Evolutionary conservation across 108 stramenopile species (phyloP).

Genomic region (Discostella pseudostelligera): DNA sequence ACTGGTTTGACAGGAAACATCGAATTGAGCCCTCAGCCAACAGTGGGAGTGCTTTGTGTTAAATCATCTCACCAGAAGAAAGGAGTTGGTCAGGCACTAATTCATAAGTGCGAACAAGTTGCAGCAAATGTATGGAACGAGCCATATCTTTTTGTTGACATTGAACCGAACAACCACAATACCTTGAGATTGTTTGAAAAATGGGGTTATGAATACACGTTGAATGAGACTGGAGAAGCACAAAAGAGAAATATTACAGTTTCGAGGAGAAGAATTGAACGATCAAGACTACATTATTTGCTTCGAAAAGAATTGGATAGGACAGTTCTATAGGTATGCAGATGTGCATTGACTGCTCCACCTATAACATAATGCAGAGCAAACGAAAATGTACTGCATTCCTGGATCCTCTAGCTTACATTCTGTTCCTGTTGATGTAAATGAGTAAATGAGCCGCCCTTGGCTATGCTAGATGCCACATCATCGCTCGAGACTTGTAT

Average conservation of each 20-base stretch:
- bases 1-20: neutral
- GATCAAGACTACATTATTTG: slow-evolving; percentile 32
- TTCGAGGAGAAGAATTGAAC: slow-evolving; percentile 24
- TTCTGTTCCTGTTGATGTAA: no score
- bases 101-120: slow-evolving; percentile 33
- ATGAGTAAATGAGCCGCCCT: no score
- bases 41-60: slow-evolving; percentile 35
- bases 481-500: no score
- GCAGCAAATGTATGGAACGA: slow-evolving; percentile 33
- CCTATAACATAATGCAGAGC: no score
- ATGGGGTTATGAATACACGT: slow-evolving; percentile 21
- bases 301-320: slow-evolving; percentile 26
- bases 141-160: slow-evolving; percentile 22
- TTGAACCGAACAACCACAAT: slow-evolving; percentile 25
- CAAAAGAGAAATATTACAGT: slow-evolving; percentile 33
- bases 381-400: no score
- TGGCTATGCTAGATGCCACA: no score
- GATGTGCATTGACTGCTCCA: no score
- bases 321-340: neutral
- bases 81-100: slow-evolving; percentile 25
- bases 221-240: slow-evolving; percentile 11
- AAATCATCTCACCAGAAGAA: slow-evolving; percentile 29
- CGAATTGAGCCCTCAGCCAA: slow-evolving; percentile 24
- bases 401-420: no score
- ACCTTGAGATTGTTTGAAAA: slow-evolving; percentile 30